Conservation (phyloP, 208 protist species). For the Acanthamoeba lenticulata region DNA sequence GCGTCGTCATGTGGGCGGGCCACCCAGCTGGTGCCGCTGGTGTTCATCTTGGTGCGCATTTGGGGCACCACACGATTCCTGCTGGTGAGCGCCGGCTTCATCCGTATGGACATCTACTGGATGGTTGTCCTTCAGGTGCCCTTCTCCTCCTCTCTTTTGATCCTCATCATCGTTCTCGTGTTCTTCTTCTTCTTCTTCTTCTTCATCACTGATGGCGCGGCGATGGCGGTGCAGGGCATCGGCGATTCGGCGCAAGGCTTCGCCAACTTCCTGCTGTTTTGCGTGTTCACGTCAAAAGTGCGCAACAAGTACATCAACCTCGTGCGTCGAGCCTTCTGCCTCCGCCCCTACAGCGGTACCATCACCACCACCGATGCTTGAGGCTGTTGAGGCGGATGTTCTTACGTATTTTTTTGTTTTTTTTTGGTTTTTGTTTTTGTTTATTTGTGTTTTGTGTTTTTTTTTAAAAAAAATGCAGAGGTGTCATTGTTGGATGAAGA, state of each 20-base stretch:
- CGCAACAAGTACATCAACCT: constrained; percentile 23
- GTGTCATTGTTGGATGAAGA: not conserved
- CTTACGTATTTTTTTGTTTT: too few relatives aligned
- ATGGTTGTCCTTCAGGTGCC: constrained; percentile 52
- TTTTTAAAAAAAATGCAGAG: not conserved
- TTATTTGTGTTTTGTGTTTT: too few relatives aligned
- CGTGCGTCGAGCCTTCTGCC: not conserved
- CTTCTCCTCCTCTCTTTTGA: not conserved
- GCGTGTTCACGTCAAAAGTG: constrained; percentile 58
- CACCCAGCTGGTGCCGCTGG: not conserved
- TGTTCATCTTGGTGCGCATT: constrained; percentile 69
- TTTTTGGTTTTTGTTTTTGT: too few relatives aligned
- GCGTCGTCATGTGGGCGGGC: not conserved
- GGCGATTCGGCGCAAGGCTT: constrained; percentile 67
- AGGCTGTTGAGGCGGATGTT: not conserved
- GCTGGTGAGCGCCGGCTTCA: not conserved
- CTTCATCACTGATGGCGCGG: too few relatives aligned
- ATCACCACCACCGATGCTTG: not conserved
- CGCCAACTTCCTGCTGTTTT: constrained; percentile 68
- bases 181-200: not conserved
- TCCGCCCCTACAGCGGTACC: not conserved
- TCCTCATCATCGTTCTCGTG: not conserved
- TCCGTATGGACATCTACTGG: constrained; percentile 52
- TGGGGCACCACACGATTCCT: constrained; percentile 69
- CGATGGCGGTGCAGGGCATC: not conserved